phyloP scores from a whole-genome alignment of 176 grass and related monocot species.

The Aegilops bicornis region DNA sequence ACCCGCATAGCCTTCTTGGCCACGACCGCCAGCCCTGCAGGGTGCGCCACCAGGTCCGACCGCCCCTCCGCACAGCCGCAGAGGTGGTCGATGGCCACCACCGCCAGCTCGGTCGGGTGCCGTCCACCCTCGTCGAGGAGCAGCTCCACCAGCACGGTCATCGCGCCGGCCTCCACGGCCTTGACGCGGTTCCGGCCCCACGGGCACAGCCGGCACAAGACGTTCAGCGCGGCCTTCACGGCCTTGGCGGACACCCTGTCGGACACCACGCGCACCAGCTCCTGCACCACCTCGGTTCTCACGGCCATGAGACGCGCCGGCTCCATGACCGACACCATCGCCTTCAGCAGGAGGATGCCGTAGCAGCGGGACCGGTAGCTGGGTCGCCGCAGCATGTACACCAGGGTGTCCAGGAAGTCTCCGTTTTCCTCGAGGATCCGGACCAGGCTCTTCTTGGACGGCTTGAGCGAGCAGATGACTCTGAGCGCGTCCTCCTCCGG shows the following conservation, averaged over 20 bases:
- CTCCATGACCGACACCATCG: conserved; percentile 20
- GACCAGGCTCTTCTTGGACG: conserved; percentile 32
- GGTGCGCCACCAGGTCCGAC: conserved; percentile 53
- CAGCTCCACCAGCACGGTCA: conserved; percentile 53
- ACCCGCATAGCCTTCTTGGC: conserved; percentile 68
- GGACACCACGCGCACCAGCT: conserved; percentile 41
- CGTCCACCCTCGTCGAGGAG: conserved; percentile 51
- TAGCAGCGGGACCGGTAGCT: conserved; percentile 61
- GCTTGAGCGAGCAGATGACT: conserved; percentile 56
- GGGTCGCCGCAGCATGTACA: conserved; percentile 36
- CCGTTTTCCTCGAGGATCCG: conserved; percentile 23
- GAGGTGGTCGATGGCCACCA: conserved; percentile 64
- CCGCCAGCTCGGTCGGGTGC: conserved; percentile 41
- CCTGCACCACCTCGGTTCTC: conserved; percentile 37
- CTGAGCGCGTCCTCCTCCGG: conserved; percentile 54
- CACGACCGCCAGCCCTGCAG: conserved; percentile 67
- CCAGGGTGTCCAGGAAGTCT: conserved; percentile 37
- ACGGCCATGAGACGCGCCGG: conserved; percentile 25
- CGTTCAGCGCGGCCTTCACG: conserved; percentile 57
- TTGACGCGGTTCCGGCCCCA: conserved; percentile 64
- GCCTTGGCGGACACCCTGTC: conserved; percentile 56
- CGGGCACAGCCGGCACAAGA: conserved; percentile 41
- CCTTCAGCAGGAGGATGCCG: conserved; percentile 49
- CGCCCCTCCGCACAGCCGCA: conserved; percentile 81
- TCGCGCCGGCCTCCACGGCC: conserved; percentile 59